phyloP scores from a whole-genome alignment of 805 yeast species.

The Zygoascus flipseniorum region DNA sequence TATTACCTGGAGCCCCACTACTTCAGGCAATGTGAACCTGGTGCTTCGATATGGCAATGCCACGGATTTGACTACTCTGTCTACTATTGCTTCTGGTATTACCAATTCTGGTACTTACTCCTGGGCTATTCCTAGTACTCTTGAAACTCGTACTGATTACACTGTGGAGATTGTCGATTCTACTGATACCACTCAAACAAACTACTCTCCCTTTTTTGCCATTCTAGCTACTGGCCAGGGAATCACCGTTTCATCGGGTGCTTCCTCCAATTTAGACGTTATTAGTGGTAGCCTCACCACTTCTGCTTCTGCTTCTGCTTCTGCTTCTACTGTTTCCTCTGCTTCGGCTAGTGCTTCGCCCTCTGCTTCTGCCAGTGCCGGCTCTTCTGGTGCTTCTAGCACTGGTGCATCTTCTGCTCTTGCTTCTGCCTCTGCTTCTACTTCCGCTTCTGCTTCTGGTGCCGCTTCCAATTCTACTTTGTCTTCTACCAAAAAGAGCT shows the following conservation, averaged over 20 bases:
- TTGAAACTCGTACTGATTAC: conserved; percentile 18
- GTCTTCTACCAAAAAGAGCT: background rate
- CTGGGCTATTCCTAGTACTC: conserved; percentile 22
- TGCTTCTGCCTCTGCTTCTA: conserved; percentile 9
- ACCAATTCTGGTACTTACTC: conserved; percentile 23
- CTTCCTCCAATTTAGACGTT: background rate
- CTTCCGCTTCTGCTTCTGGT: conserved; percentile 6
- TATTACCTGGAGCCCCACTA: conserved; percentile 25
- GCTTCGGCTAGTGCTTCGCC: conserved; percentile 5
- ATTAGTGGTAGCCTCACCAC: background rate
- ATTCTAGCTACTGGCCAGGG: conserved; percentile 18
- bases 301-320: conserved; percentile 8
- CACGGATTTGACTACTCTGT: conserved; percentile 16
- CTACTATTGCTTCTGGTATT: conserved; percentile 21
- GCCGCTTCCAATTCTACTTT: background rate
- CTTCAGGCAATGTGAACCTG: conserved; percentile 20
- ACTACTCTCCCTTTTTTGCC: conserved; percentile 22
- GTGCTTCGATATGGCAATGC: conserved; percentile 23
- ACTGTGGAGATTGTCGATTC: conserved; percentile 20
- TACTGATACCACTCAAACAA: conserved; percentile 11
- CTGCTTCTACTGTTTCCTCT: conserved; percentile 10
- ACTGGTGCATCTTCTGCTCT: conserved; percentile 3
- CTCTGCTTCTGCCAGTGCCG: conserved; percentile 4
- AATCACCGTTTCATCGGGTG: conserved; percentile 10
- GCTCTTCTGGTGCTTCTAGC: conserved; percentile 6